Conservation (phyloP, 2,329 filamentous ascomycete species). For the Alternaria sp. region DNA sequence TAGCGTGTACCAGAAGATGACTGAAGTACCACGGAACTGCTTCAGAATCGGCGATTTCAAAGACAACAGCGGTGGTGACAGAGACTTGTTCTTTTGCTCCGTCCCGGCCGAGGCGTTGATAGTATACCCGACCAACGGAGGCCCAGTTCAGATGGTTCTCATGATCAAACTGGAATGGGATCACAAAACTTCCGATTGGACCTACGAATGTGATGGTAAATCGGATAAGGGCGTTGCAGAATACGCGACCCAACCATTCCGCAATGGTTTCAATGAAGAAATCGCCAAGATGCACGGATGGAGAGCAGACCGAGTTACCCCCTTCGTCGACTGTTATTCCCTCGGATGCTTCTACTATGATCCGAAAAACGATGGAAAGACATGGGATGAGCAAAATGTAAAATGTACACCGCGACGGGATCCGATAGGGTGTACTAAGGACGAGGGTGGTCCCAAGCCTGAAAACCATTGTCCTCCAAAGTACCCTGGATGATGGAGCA, state of each 20-base stretch:
- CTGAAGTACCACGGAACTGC: not conserved
- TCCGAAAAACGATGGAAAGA: not conserved
- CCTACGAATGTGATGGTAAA: not conserved
- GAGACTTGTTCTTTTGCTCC: not conserved
- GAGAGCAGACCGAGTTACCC: not conserved
- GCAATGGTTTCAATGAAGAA: not conserved
- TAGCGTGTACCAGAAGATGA: slow-evolving; percentile 3
- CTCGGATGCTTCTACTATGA: not conserved
- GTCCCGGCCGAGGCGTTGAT: slow-evolving; percentile 1
- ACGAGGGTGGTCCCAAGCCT: not conserved
- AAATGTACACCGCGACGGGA: not conserved
- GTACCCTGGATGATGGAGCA: not conserved
- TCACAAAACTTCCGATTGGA: not conserved
- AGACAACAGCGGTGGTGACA: not conserved
- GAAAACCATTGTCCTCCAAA: not conserved
- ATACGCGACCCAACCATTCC: not conserved
- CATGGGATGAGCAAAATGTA: not conserved
- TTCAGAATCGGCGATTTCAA: not conserved
- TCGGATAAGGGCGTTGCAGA: not conserved
- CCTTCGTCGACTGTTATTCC: not conserved
- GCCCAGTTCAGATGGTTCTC: not conserved
- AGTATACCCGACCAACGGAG: slow-evolving; percentile 2
- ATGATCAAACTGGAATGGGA: slow-evolving; percentile 1
- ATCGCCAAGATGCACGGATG: not conserved
- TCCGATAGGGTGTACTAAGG: not conserved